Evolutionary conservation across 148 eudicot genomes (phyloP).

Genomic region (Euryodendron excelsum): DNA sequence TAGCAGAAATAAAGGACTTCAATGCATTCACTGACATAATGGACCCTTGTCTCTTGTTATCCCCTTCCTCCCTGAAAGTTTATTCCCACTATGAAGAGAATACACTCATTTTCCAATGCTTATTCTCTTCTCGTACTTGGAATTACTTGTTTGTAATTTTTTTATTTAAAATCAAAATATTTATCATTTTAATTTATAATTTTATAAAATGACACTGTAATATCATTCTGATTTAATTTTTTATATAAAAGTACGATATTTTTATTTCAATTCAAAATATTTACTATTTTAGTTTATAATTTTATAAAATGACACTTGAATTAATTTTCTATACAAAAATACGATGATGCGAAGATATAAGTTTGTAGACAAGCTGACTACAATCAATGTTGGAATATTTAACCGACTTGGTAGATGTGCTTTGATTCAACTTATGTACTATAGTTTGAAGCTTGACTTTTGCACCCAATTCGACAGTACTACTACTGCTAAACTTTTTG

Average conservation of each 20-base stretch:
- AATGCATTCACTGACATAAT: not conserved
- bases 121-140: not conserved
- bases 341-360: too few relatives aligned
- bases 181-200: too few relatives aligned
- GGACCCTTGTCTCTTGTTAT: not conserved
- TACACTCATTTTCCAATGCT: not conserved
- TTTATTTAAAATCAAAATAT: too few relatives aligned
- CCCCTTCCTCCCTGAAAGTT: not conserved
- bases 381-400: not conserved
- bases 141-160: too few relatives aligned
- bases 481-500: not conserved
- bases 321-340: too few relatives aligned
- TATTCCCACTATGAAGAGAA: too few relatives aligned
- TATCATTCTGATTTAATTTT: too few relatives aligned
- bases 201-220: too few relatives aligned
- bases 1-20: conserved; percentile 5
- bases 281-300: too few relatives aligned
- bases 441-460: not conserved
- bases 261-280: too few relatives aligned
- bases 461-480: not conserved
- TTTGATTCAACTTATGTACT: not conserved
- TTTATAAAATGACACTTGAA: too few relatives aligned
- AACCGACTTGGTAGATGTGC: not conserved
- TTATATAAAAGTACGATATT: too few relatives aligned
- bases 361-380: not conserved